These are phyloP conservation scores for Brachypodium distachyon DNA, from an alignment of 202 grass and related monocot genomes.

Conservation along the genomic window DNA sequence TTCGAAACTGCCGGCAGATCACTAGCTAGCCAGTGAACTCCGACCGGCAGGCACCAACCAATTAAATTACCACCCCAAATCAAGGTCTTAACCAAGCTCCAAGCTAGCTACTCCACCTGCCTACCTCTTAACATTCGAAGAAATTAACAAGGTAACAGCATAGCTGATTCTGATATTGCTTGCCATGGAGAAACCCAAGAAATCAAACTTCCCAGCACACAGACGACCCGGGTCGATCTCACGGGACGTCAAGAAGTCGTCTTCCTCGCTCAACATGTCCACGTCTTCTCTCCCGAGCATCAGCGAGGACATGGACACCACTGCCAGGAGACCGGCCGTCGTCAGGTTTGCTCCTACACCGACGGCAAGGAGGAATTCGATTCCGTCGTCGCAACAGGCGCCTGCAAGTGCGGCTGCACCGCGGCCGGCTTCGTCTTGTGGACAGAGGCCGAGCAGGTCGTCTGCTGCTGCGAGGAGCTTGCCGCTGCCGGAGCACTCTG, in stretches of 20 bases:
- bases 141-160: too few relatives aligned
- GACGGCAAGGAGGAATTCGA: slow-evolving; percentile 5
- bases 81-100: neutral
- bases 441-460: slow-evolving; percentile 2
- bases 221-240: neutral
- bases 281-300: slow-evolving; percentile 24
- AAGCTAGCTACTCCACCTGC: neutral
- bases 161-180: too few relatives aligned
- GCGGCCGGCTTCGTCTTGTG: slow-evolving; percentile 44
- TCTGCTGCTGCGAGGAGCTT: neutral
- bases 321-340: neutral
- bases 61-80: too few relatives aligned
- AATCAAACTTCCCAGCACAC: neutral
- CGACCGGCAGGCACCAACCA: too few relatives aligned
- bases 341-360: slow-evolving; percentile 12
- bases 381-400: slow-evolving; percentile 11
- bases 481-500: slow-evolving; percentile 11
- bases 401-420: slow-evolving; percentile 37
- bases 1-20: too few relatives aligned
- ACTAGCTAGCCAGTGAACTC: too few relatives aligned
- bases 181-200: slow-evolving; percentile 31
- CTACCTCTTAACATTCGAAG: neutral
- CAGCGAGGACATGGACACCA: neutral
- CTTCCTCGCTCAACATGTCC: slow-evolving; percentile 28
- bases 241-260: slow-evolving; percentile 23